These are phyloP conservation scores for Porodaedalea pini DNA, from an alignment of 1,284 basidiomycete species.

Conservation along the genomic window DNA sequence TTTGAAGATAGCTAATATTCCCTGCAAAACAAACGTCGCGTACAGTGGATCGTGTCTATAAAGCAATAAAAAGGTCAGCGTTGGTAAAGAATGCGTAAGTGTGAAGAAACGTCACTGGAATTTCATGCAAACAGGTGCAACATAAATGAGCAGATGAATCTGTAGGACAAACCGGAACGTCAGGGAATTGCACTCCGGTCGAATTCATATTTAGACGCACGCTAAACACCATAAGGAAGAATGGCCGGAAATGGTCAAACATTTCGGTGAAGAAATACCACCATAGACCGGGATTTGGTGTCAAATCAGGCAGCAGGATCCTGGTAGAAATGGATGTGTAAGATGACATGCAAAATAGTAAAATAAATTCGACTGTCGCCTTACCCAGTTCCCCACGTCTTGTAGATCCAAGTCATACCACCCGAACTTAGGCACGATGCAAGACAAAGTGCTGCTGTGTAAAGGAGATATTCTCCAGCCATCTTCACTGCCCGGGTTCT, in stretches of 20 bases:
- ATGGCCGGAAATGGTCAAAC: constrained; percentile 96
- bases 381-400: constrained; percentile 85
- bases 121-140: constrained; percentile 82
- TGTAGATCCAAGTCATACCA: constrained; percentile 61
- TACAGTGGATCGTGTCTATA: constrained; percentile 81
- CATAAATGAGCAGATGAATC: constrained; percentile 84
- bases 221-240: constrained; percentile 96
- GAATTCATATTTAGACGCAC: constrained; percentile 42
- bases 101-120: constrained; percentile 48
- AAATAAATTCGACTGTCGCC: constrained; percentile 28
- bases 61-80: not conserved
- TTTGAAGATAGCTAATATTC: constrained; percentile 84
- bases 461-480: constrained; percentile 47
- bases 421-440: constrained; percentile 54
- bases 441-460: constrained; percentile 45
- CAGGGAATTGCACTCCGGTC: not conserved
- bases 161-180: constrained; percentile 34
- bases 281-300: constrained; percentile 92
- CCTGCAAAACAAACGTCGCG: constrained; percentile 73
- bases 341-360: not conserved
- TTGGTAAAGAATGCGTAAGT: not conserved
- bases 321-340: constrained; percentile 34
- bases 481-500: constrained; percentile 38
- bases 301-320: constrained; percentile 76
- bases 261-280: constrained; percentile 99